Evolutionary conservation across 2,329 filamentous ascomycete species (phyloP).

Genomic region (Phoma sp.): DNA sequence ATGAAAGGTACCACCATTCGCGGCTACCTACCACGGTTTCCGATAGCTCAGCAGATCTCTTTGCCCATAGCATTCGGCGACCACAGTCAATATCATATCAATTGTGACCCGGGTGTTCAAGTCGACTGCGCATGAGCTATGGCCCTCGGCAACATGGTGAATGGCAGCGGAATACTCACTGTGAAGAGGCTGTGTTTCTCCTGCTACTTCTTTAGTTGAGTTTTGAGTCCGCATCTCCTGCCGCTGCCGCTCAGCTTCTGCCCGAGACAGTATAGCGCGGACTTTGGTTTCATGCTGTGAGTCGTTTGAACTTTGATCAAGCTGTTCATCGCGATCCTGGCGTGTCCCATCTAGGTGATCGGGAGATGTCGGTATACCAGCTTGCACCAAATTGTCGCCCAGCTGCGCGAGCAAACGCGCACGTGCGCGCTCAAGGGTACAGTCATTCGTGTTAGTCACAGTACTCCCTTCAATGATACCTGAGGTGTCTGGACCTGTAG

Average conservation of each 20-base stretch:
- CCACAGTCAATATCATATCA: constrained; percentile 89
- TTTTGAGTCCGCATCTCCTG: constrained; percentile 20
- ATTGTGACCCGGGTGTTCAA: constrained; percentile 68
- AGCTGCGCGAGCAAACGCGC: constrained; percentile 54
- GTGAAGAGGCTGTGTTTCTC: neutral
- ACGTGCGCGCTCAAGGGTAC: constrained; percentile 57
- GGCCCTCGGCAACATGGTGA: neutral
- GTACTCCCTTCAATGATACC: neutral
- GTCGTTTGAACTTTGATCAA: neutral
- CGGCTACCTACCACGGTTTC: constrained; percentile 48
- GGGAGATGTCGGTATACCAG: constrained; percentile 16
- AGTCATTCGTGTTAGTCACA: constrained; percentile 5
- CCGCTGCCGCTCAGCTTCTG: constrained; percentile 32
- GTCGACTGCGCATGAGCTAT: constrained; percentile 51
- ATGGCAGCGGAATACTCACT: neutral
- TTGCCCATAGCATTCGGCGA: constrained; percentile 89
- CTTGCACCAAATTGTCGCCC: constrained; percentile 39
- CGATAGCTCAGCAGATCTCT: constrained; percentile 81
- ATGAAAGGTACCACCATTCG: neutral
- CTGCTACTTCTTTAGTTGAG: constrained; percentile 1
- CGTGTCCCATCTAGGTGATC: neutral
- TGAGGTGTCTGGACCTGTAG: neutral
- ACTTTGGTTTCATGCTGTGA: neutral
- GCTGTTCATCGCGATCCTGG: neutral
- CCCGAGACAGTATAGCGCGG: constrained; percentile 20